A percentile compares a stretch with the other conserved stretches of the same genome.
Evolutionary conservation across 2,329 filamentous ascomycete genomes (phyloP).

Genomic region (Neopestalotiopsis sp.): DNA sequence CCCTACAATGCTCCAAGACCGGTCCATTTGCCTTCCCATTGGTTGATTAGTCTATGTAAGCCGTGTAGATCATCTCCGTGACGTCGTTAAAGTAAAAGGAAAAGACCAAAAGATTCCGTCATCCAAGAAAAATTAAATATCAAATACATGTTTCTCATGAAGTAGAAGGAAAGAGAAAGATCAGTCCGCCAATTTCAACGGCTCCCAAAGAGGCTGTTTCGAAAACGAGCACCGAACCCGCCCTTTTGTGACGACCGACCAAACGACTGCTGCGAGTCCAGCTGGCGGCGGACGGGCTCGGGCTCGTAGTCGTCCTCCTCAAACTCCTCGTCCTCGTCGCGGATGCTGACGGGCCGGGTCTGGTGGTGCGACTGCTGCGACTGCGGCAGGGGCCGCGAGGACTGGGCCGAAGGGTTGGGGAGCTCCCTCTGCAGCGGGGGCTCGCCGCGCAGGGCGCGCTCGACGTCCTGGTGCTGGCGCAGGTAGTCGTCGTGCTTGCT

Average conservation of each 20-base stretch:
- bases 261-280: constrained; percentile 39
- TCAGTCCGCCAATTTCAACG: constrained; percentile 12
- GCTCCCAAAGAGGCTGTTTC: constrained; percentile 37
- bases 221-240: constrained; percentile 34
- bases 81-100: constrained; percentile 5
- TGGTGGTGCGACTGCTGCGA: constrained; percentile 24
- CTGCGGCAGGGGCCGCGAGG: constrained; percentile 6
- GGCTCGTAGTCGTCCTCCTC: constrained; percentile 28
- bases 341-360: constrained; percentile 28
- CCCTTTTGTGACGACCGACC: constrained; percentile 35
- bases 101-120: background rate
- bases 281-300: constrained; percentile 31
- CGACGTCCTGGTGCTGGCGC: constrained; percentile 47
- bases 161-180: background rate
- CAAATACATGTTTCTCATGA: constrained; percentile 11
- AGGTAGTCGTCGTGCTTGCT: constrained; percentile 50
- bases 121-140: background rate
- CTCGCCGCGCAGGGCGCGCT: constrained; percentile 48
- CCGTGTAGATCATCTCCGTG: background rate
- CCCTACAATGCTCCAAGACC: background rate
- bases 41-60: background rate
- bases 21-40: background rate
- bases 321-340: constrained; percentile 28
- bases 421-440: constrained; percentile 19
- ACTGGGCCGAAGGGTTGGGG: background rate